phyloP scores from a whole-genome alignment of 1,284 basidiomycete genomes.

The Grifola frondosa region DNA sequence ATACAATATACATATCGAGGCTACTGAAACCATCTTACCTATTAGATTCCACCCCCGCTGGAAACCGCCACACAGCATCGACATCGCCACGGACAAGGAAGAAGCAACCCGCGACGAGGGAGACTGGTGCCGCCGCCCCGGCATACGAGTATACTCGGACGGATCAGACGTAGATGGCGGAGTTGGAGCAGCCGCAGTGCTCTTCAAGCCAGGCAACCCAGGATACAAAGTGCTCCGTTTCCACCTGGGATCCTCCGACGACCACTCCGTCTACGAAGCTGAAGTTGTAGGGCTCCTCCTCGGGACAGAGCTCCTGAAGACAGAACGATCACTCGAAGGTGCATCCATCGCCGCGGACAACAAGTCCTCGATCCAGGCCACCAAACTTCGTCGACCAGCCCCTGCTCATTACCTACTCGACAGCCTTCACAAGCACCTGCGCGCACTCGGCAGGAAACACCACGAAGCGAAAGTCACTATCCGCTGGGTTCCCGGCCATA shows the following conservation, averaged over 20 bases:
- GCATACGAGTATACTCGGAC: conserved; percentile 18
- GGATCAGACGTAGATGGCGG: conserved; percentile 16
- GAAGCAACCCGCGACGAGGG: neutral
- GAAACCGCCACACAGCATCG: neutral
- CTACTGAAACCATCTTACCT: conserved; percentile 11
- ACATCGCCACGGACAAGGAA: conserved; percentile 3
- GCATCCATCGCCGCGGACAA: conserved; percentile 5
- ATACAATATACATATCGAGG: conserved; percentile 5
- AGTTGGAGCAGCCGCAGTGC: conserved; percentile 8
- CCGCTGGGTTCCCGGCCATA: conserved; percentile 18
- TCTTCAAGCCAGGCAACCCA: conserved; percentile 1
- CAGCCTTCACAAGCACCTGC: conserved; percentile 3
- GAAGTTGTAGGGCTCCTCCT: conserved; percentile 27
- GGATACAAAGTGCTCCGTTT: conserved; percentile 9
- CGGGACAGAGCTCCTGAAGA: conserved; percentile 6
- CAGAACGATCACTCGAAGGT: no score
- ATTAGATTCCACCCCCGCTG: conserved; percentile 8
- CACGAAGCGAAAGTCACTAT: conserved; percentile 4
- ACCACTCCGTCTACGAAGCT: conserved; percentile 34
- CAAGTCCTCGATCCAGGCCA: neutral
- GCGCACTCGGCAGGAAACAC: conserved; percentile 1
- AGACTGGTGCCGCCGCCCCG: neutral
- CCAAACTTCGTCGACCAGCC: neutral
- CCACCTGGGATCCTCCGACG: conserved; percentile 22
- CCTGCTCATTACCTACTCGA: conserved; percentile 14